Evolutionary conservation across 108 stramenopile species (phyloP).

Genomic region (Aurantiochytrium sp.): DNA sequence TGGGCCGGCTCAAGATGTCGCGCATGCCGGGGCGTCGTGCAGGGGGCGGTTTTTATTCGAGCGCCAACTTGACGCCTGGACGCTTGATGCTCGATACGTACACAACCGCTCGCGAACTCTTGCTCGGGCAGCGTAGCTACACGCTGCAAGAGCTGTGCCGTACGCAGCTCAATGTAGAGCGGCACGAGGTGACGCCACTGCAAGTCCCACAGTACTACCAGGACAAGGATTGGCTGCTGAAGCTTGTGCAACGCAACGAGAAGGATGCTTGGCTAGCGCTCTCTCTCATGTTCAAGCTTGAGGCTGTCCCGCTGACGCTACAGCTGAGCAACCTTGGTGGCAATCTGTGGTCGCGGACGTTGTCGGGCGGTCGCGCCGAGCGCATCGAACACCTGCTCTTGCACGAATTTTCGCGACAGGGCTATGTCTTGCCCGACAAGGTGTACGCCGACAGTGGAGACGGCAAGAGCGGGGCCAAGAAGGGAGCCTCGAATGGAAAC

Average conservation of each 20-base stretch:
- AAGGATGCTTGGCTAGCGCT: conserved; percentile 85
- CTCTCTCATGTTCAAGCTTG: conserved; percentile 79
- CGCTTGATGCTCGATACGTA: conserved; percentile 92
- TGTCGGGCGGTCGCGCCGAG: conserved; percentile 95
- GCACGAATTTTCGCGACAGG: conserved; percentile 94
- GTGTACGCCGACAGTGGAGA: not conserved
- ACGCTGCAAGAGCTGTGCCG: conserved; percentile 68
- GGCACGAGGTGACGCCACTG: conserved; percentile 77
- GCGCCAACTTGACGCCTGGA: conserved; percentile 67
- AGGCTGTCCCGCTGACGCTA: conserved; percentile 88
- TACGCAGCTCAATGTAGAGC: conserved; percentile 66
- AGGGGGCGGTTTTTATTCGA: conserved; percentile 35
- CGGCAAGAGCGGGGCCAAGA: not conserved
- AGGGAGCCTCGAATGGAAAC: not conserved
- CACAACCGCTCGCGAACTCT: conserved; percentile 78
- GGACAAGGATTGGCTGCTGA: conserved; percentile 54
- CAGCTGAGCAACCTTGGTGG: conserved; percentile 94
- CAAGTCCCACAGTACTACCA: conserved; percentile 79
- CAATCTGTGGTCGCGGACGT: conserved; percentile 85
- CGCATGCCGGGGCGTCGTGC: conserved; percentile 71
- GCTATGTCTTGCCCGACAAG: conserved; percentile 88
- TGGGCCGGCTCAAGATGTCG: conserved; percentile 78
- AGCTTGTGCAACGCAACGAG: conserved; percentile 75
- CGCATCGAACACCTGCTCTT: conserved; percentile 94
- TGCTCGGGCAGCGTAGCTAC: conserved; percentile 84